phyloP scores from a whole-genome alignment of 129 eudicot species.

The Calendula officinalis region DNA sequence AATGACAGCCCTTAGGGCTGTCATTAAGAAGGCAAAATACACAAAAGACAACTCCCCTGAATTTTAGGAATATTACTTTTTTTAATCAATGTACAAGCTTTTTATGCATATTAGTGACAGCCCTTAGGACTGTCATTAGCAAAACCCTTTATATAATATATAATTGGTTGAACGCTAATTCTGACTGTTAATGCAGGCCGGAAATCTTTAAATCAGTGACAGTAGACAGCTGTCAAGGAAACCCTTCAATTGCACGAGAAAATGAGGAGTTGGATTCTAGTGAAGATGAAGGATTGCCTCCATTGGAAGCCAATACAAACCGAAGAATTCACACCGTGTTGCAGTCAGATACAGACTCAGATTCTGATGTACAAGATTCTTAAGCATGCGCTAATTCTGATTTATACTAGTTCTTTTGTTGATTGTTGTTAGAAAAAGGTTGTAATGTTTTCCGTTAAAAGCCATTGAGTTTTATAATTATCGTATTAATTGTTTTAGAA shows the following conservation, averaged over 20 bases:
- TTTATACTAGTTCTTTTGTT: too few species aligned
- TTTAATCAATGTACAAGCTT: too few species aligned
- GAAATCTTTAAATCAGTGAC: slow-evolving; percentile 43
- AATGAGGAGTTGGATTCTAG: slow-evolving; percentile 43
- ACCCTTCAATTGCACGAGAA: slow-evolving; percentile 28
- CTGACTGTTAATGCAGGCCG: slow-evolving; percentile 52
- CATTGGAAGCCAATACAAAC: slow-evolving; percentile 73
- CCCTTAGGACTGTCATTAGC: too few species aligned
- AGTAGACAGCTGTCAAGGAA: slow-evolving; percentile 24
- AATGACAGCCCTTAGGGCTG: too few species aligned
- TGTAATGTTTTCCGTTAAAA: too few species aligned
- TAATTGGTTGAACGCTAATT: slow-evolving; percentile 5
- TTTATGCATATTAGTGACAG: too few species aligned
- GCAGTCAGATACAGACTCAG: slow-evolving; percentile 48
- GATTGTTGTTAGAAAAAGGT: too few species aligned
- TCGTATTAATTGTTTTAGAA: too few species aligned
- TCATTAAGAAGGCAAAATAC: too few species aligned
- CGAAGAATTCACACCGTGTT: slow-evolving; percentile 46
- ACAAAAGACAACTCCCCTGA: too few species aligned
- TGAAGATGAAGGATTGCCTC: slow-evolving; percentile 88
- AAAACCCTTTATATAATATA: slow-evolving; percentile 2
- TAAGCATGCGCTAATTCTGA: neutral
- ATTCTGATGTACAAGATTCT: slow-evolving; percentile 44
- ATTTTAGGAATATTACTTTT: too few species aligned
- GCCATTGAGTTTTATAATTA: too few species aligned